Evolutionary conservation across 1,139 yeast species (phyloP).

Genomic region (Yamadazyma mexicana): DNA sequence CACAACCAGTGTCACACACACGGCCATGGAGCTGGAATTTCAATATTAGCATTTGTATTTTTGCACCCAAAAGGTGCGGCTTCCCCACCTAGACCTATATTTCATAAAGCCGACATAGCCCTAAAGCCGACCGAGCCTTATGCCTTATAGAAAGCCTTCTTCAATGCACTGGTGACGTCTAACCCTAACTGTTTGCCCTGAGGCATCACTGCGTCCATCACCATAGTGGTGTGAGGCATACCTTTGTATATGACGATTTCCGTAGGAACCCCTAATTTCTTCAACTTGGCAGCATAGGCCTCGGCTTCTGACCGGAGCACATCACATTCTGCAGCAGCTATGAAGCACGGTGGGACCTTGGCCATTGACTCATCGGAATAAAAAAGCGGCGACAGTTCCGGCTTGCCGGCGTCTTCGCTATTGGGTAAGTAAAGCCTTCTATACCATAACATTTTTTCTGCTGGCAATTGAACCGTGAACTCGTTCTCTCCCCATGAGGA

Average conservation of each 20-base stretch:
- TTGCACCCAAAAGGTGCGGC: too few species aligned
- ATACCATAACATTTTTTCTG: constrained; percentile 52
- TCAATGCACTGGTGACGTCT: constrained; percentile 31
- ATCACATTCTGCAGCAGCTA: constrained; percentile 47
- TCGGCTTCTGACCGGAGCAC: constrained; percentile 48
- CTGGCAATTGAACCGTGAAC: constrained; percentile 47
- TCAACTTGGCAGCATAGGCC: constrained; percentile 40
- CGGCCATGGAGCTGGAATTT: too few species aligned
- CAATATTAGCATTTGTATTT: too few species aligned
- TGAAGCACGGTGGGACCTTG: constrained; percentile 41
- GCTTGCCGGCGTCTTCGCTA: constrained; percentile 31
- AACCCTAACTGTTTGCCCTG: constrained; percentile 39
- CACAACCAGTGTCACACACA: too few species aligned
- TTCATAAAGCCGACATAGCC: background rate
- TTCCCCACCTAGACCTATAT: too few species aligned
- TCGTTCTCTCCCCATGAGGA: constrained; percentile 43
- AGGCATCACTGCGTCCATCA: constrained; percentile 42
- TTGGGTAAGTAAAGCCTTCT: constrained; percentile 44
- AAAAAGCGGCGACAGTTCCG: constrained; percentile 48
- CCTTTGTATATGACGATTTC: constrained; percentile 38
- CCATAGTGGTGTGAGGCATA: constrained; percentile 51
- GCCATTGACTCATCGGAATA: constrained; percentile 40
- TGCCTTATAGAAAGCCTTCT: constrained; percentile 15
- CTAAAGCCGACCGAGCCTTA: background rate
- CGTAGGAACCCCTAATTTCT: constrained; percentile 36